These are phyloP conservation scores for Pleoardoris graminearum DNA, from an alignment of 2,329 filamentous ascomycete species.

Conservation along the genomic window DNA sequence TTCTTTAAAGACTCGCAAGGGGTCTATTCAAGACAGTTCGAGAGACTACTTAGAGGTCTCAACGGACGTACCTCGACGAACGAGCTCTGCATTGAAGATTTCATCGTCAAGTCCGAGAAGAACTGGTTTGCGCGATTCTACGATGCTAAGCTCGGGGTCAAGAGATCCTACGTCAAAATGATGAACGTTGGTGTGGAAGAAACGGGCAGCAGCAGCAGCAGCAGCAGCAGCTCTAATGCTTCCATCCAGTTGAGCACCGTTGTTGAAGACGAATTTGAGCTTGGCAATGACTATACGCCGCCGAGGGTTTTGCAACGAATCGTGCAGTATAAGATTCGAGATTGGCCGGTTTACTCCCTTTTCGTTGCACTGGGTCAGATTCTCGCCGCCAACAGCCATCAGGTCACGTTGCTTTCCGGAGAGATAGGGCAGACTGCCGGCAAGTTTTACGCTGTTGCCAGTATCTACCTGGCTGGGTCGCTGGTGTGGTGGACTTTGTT, in stretches of 20 bases:
- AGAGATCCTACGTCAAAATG: conserved; percentile 9
- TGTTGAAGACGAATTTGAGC: conserved; percentile 24
- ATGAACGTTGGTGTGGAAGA: background rate
- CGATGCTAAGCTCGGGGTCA: conserved; percentile 23
- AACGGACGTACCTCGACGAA: conserved; percentile 61
- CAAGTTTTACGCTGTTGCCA: conserved; percentile 24
- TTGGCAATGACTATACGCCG: conserved; percentile 25
- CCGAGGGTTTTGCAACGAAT: conserved; percentile 23
- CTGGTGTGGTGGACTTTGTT: conserved; percentile 66
- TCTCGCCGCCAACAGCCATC: conserved; percentile 40
- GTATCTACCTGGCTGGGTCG: conserved; percentile 24
- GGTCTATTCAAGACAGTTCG: conserved; percentile 57
- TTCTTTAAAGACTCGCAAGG: conserved; percentile 69
- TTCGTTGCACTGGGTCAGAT: conserved; percentile 28
- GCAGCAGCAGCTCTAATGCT: conserved; percentile 1
- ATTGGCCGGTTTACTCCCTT: conserved; percentile 32
- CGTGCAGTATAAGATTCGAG: conserved; percentile 28
- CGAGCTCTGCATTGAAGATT: conserved; percentile 66
- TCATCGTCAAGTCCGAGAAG: conserved; percentile 66
- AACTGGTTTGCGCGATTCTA: conserved; percentile 58
- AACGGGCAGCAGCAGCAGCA: conserved; percentile 1
- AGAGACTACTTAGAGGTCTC: conserved; percentile 36
- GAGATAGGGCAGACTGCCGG: conserved; percentile 50
- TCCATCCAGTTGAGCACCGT: conserved; percentile 4
- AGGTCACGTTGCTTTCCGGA: conserved; percentile 68